Base-by-base conservation (phyloP, 805 yeast genomes). In the Hermanozyma aechmeae region DNA sequence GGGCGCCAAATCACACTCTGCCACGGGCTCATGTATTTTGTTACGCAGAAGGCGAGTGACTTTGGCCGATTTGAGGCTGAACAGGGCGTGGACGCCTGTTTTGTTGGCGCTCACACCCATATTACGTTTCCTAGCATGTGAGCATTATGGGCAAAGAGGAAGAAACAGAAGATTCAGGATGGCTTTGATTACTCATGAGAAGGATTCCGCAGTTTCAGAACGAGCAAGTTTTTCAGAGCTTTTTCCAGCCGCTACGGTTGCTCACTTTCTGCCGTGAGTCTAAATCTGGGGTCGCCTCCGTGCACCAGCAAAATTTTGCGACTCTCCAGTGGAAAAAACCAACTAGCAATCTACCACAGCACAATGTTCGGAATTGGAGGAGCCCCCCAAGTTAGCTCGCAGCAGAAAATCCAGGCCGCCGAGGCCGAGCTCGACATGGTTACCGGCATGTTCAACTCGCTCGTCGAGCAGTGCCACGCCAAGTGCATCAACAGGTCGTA, bases 371-470 rank as follows among this genome's bases (percentile, higher is more conserved):
- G 89, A 46, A 68, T 82, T 40, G 79, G 79, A 38, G 69, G 73
- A 35, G 69, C 80, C 42, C 87, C 89, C 39, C 83, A 78, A 53
- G 50, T 76, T 40, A 65, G 80, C 15, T 71, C 85, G 23, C 80
- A 78, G 40, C 86, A 79, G 55, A 82, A 82, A 56, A 67, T 82
- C 37, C 70, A 71, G 48, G 95, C 95, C 42, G 98, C 98, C 29
- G 97, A 89, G 63, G 83, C 95, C 33, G 98, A 89, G 60, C 71
- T 89, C 43, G 98, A 89, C 57, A 80, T 92, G 77, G 95, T 89
- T 45, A 87, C 96, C 23, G 95, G 92, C 45, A 86, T 89, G 96
- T 89, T 89, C 75, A 89, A 89, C 73, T 44, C 78, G 48, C 67
- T 87, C 48, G 93, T 86, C 15, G 87, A 79, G 48, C 79, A 84